A percentile compares a stretch with the other conserved stretches of the same genome.
These are phyloP conservation scores for Purpureocillium lavendulum DNA, from an alignment of 2,329 filamentous ascomycete species.

Conservation along the genomic window DNA sequence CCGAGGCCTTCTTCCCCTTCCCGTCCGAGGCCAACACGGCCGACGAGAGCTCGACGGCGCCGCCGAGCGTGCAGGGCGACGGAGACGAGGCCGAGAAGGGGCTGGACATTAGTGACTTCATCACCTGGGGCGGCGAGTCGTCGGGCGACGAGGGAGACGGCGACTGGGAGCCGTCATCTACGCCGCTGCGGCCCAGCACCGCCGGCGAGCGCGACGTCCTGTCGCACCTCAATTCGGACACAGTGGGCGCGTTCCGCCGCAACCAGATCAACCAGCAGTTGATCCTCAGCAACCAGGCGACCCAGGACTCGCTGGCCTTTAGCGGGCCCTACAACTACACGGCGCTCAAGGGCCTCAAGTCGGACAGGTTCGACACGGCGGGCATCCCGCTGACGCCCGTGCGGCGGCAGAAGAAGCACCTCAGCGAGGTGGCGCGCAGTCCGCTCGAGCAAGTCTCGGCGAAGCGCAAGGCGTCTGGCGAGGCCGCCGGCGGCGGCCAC, in stretches of 20 bases:
- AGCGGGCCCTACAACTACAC: slow-evolving; percentile 52
- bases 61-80: slow-evolving; percentile 33
- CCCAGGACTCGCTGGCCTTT: slow-evolving; percentile 54
- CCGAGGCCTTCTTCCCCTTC: slow-evolving; percentile 69
- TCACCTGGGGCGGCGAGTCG: slow-evolving; percentile 54
- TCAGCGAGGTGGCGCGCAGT: slow-evolving; percentile 37
- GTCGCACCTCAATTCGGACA: slow-evolving; percentile 56
- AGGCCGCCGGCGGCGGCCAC: slow-evolving; percentile 33
- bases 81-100: slow-evolving; percentile 57
- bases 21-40: slow-evolving; percentile 49
- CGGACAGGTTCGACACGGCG: slow-evolving; percentile 57
- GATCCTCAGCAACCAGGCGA: slow-evolving; percentile 51
- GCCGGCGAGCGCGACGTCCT: slow-evolving; percentile 36
- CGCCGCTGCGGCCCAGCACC: slow-evolving; percentile 41
- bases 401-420: slow-evolving; percentile 46
- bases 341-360: slow-evolving; percentile 54
- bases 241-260: slow-evolving; percentile 71
- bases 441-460: slow-evolving; percentile 39
- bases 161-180: slow-evolving; percentile 42
- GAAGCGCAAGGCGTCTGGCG: slow-evolving; percentile 47
- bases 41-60: slow-evolving; percentile 35
- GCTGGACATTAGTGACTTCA: slow-evolving; percentile 63
- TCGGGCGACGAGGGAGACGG: slow-evolving; percentile 51
- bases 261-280: slow-evolving; percentile 56
- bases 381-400: slow-evolving; percentile 61